Base-by-base conservation (phyloP, 371 early-diverging fungal genomes). In the Dichotomocladium elegans region DNA sequence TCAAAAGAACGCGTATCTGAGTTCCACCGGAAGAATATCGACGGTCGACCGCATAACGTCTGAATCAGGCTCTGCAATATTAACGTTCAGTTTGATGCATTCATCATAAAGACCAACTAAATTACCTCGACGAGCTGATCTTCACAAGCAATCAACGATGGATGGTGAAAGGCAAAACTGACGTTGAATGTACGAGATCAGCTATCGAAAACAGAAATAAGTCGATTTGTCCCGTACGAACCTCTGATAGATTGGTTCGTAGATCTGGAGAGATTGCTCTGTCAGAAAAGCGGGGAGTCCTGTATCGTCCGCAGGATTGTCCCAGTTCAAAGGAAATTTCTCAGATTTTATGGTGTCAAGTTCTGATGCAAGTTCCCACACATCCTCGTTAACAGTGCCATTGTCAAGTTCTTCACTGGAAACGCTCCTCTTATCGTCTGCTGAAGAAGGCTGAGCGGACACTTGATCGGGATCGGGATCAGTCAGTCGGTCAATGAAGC, bases 241-340 rank as follows among this genome's bases (percentile, higher is more conserved):
- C 73, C 41, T 65, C 48, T 58, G 53, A 42, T 69, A 62, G 6
- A 68, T 24, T 1, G 74, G 51, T 24, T 77, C 76, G 51, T 66
- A 75, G 3, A 54, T 28, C 2, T 30, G 15, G 10, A 34, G 30
- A 21, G 68, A 62, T 5, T 66, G 49, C 50, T 80, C 80, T 4
- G 76, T 72, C 14, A 80, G 35, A 52, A 66, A 80, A 4, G 75
- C n/a, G n/a, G n/a, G n/a, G n/a, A n/a, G n/a, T n/a, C n/a, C 69
- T 5, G 70, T 71, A 1, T 12, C 4, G 26, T 44, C 21, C 19
- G 12, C 27, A 8, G 14, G 45, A 27, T 44, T 29, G 19, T 44
- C 45, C 45, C 45, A 44, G 7, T 26, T 44, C 45, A 44, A 27
- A 8, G 21, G 21, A 24, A 9, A 14, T 26, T n/a, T 7, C 21